Base-by-base conservation (phyloP, 805 yeast genomes). In the Barnettozyma wickerhamii region DNA sequence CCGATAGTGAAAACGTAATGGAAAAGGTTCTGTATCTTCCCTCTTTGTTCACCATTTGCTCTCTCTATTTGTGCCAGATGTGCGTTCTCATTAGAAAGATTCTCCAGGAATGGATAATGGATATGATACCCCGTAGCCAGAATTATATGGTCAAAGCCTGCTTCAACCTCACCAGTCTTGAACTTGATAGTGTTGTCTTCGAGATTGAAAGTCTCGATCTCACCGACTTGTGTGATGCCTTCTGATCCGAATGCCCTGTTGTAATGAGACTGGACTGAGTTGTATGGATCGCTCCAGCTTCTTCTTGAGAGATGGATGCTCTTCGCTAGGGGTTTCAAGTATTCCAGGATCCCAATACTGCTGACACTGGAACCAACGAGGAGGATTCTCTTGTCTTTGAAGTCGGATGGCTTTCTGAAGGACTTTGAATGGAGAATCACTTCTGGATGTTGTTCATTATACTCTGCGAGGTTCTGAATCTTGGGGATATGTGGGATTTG, bases 401-500 rank as follows among this genome's bases (percentile, higher is more conserved):
- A 78, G n/a, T 36, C 7, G 51, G 57, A 4, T 59, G 64, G 2
- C 70, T 63, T n/a, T 51, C 55, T 39, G 74, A 63, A 55, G 58
- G 79, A 28, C 63, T 55, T 48, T 19, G 45, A 41, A 30, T 40
- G 47, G 2, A 37, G 19, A n/a, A 44, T 30, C 2, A 66, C 58
- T 3, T 59, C 68, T 0, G 80, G 80, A 44, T 52, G 56, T 26
- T 53, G 48, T 12, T 49, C 46, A 31, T 57, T 58, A 62, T 65
- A 75, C 33, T 63, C 67, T 4, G 62, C 55, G 14, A 79, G 51
- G 1, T 82, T 82, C 4, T 52, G 50, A 28, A 66, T 61, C 6
- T 62, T 56, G 1, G 87, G 86, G 30, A 71, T 52, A 43, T 55
- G 63, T 4, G 87, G 86, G 12, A 69, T 59, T 29, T 75, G 65